These are phyloP conservation scores for Colletotrichum sp. DNA, from an alignment of 2,329 filamentous ascomycete species.

Conservation along the genomic window DNA sequence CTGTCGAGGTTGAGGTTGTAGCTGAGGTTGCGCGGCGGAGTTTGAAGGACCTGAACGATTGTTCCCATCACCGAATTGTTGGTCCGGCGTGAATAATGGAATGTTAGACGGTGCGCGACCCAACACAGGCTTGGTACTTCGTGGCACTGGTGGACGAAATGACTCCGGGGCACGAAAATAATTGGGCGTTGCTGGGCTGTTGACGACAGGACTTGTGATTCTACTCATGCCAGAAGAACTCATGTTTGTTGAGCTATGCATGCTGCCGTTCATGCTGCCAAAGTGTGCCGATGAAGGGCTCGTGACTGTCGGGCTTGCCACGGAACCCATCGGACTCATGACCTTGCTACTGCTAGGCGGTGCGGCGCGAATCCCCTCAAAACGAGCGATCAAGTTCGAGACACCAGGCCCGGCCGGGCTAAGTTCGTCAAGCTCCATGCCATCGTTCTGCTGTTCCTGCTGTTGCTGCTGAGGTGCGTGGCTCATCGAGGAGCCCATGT, in stretches of 20 bases:
- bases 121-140: slow-evolving; percentile 42
- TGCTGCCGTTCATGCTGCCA: slow-evolving; percentile 29
- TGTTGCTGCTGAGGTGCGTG: neutral
- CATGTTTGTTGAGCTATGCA: slow-evolving; percentile 23
- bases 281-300: slow-evolving; percentile 33
- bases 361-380: slow-evolving; percentile 39
- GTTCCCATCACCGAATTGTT: slow-evolving; percentile 16
- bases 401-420: slow-evolving; percentile 31
- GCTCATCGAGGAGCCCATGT: neutral
- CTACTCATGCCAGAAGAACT: slow-evolving; percentile 21
- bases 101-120: slow-evolving; percentile 22
- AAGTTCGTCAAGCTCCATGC: slow-evolving; percentile 22
- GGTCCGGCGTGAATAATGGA: slow-evolving; percentile 18
- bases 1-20: neutral
- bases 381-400: slow-evolving; percentile 44
- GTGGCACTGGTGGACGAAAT: slow-evolving; percentile 38
- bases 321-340: slow-evolving; percentile 29
- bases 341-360: slow-evolving; percentile 33
- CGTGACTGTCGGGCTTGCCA: slow-evolving; percentile 22
- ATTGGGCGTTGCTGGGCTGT: slow-evolving; percentile 26
- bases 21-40: neutral
- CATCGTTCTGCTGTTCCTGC: slow-evolving; percentile 8
- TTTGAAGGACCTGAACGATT: neutral
- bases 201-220: slow-evolving; percentile 34
- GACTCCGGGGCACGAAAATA: slow-evolving; percentile 13